Base-by-base conservation (phyloP, 306 rosid species). In the Vigna nakashimae region DNA sequence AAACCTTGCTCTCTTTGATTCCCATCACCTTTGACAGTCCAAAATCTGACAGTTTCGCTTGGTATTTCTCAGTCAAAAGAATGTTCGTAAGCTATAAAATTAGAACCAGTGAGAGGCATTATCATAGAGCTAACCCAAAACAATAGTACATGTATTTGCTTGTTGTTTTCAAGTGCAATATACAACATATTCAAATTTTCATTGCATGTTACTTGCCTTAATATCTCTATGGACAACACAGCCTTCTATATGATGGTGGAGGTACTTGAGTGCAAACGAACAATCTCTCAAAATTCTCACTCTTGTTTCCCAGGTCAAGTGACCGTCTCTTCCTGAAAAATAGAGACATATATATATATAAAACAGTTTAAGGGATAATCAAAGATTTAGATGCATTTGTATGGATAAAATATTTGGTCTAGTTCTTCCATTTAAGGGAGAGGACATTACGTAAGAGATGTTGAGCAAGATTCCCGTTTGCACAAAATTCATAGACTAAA, bases 171-270 rank as follows among this genome's bases (percentile, higher is more conserved):
- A 62, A 62, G 22, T 50, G 30, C 17, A 30, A 36, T 26, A 28
- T 59, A 28, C 65, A 65, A 17, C 26, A 36, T 6, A 17, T 58
- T 26, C 10, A 9, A 26, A 55, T 20, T 50, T 40, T 4, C 10
- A 53, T 74, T 32, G 59, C 38, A 51, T 32, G 3, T 15, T 32
- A 32, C 13, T 6, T 56, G 91, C 97, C 98, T 94, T 94, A 13
- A 94, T 89, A 84, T 94, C 98, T 88, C 98, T 86, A 70, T 92
- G 98, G 50, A 91, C 97, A 68, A 94, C 91, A 79, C 97, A 92
- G 0, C 98, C 97, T 60, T 91, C 96, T 4, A 85, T 80, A 32
- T 82, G 87, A 64, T 78, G 89, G 85, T 94, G 98, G 60, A 94
- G 98, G 82, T 88, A 90, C 71, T 85, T 86, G 51, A 94, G 83